phyloP scores from a whole-genome alignment of 2,329 filamentous ascomycete genomes.

The Venturia oleaginea region DNA sequence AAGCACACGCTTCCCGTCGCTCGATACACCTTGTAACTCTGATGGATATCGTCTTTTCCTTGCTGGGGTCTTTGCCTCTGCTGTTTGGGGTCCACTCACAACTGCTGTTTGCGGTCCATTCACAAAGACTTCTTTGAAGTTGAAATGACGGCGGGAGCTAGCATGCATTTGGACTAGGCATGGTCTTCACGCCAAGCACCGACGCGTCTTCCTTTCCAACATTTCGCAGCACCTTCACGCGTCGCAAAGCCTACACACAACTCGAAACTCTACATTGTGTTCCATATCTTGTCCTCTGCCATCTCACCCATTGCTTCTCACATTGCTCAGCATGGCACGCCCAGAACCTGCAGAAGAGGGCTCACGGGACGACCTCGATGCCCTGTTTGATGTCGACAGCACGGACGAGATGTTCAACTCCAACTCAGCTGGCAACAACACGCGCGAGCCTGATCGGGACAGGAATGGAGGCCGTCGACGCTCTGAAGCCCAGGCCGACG shows the following conservation, averaged over 20 bases:
- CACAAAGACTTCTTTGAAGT: not conserved
- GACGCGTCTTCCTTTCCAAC: not conserved
- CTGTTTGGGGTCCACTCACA: not conserved
- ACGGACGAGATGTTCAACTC: constrained; percentile 38
- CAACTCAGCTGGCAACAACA: constrained; percentile 8
- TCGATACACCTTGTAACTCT: not conserved
- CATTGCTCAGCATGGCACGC: constrained; percentile 17
- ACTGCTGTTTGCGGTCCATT: not conserved
- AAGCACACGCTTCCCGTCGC: not conserved
- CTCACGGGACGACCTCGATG: constrained; percentile 45
- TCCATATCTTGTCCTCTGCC: not conserved
- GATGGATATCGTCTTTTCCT: not conserved
- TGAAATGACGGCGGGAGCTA: not conserved
- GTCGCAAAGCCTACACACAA: not conserved
- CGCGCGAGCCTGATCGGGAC: constrained; percentile 17
- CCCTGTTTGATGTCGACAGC: constrained; percentile 68
- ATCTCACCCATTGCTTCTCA: constrained; percentile 9
- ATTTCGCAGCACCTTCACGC: not conserved
- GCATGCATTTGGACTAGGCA: not conserved
- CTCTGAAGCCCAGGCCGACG: constrained; percentile 62
- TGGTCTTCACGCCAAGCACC: no score
- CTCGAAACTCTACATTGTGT: not conserved
- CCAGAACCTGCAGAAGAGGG: constrained; percentile 20
- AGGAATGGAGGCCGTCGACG: constrained; percentile 21
- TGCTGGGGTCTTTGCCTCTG: not conserved